Conservation (phyloP, 164 flowering plant species). For the Chimonanthus praecox region DNA sequence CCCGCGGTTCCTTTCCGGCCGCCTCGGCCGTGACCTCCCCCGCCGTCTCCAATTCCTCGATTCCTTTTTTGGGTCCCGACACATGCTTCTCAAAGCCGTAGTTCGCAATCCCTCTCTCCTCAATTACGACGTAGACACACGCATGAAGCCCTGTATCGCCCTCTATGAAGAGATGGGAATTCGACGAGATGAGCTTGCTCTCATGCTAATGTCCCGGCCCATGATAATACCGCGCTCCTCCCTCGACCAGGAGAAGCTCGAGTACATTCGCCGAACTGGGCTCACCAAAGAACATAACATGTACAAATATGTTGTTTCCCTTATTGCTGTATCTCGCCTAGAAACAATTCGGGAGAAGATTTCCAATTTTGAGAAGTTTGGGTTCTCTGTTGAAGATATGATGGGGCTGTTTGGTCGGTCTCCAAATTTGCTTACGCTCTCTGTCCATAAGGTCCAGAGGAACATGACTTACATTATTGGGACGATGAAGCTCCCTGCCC, state of each 20-base stretch:
- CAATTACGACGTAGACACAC: slow-evolving; percentile 34
- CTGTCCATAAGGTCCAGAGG: slow-evolving; percentile 60
- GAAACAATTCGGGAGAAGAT: slow-evolving; percentile 52
- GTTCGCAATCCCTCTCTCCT: slow-evolving; percentile 60
- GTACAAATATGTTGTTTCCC: slow-evolving; percentile 54
- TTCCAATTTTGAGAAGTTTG: slow-evolving; percentile 53
- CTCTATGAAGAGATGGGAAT: slow-evolving; percentile 48
- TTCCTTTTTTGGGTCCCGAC: slow-evolving; percentile 39
- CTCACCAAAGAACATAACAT: slow-evolving; percentile 36
- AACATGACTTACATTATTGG: slow-evolving; percentile 57
- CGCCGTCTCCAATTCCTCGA: slow-evolving; percentile 38
- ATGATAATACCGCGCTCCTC: slow-evolving; percentile 48
- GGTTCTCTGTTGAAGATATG: slow-evolving; percentile 48
- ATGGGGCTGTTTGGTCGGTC: slow-evolving; percentile 36
- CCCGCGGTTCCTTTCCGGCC: slow-evolving; percentile 44
- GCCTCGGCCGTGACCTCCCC: slow-evolving; percentile 28
- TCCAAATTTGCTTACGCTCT: slow-evolving; percentile 46
- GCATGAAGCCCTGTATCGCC: slow-evolving; percentile 35
- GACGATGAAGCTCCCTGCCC: slow-evolving; percentile 47
- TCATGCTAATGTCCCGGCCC: slow-evolving; percentile 44
- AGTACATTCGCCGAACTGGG: slow-evolving; percentile 40
- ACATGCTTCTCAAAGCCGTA: slow-evolving; percentile 36
- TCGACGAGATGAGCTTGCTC: slow-evolving; percentile 27
- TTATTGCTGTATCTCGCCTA: slow-evolving; percentile 49
- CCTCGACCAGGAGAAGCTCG: slow-evolving; percentile 43